phyloP scores from a whole-genome alignment of 2,329 filamentous ascomycete species.

The Aspergillus sp. region DNA sequence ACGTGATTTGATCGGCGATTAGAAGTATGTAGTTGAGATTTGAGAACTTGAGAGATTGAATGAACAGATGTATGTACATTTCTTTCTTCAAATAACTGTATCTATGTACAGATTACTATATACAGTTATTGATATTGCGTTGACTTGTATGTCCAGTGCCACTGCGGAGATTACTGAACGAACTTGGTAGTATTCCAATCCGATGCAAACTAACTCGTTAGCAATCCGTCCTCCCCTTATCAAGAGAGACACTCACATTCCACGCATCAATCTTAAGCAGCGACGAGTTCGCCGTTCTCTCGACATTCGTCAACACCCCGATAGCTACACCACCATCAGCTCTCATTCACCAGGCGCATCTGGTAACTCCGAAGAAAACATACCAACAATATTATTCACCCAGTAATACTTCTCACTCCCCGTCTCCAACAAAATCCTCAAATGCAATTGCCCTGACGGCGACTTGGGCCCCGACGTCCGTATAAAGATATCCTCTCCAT shows the following conservation, averaged over 20 bases:
- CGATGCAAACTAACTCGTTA: conserved; percentile 10
- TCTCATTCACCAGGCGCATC: too few relatives aligned
- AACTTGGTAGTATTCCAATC: conserved; percentile 18
- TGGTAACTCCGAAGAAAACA: neutral
- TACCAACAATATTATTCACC: conserved; percentile 23
- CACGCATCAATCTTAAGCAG: conserved; percentile 19
- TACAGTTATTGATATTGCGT: too few relatives aligned
- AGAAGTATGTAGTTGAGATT: too few relatives aligned
- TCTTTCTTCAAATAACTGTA: too few relatives aligned
- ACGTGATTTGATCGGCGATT: too few relatives aligned
- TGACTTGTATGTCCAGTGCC: neutral
- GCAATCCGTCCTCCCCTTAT: neutral
- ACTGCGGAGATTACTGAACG: conserved; percentile 1
- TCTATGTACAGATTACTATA: conserved; percentile 8
- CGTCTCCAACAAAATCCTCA: conserved; percentile 18
- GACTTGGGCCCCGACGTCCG: conserved; percentile 15
- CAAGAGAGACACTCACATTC: conserved; percentile 14
- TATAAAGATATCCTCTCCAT: conserved; percentile 18
- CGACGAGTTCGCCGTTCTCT: conserved; percentile 5
- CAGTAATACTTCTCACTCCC: conserved; percentile 20
- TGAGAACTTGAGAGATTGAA: too few relatives aligned
- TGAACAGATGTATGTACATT: too few relatives aligned
- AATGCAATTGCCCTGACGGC: conserved; percentile 15
- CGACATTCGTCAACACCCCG: conserved; percentile 12
- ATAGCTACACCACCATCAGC: conserved; percentile 10